A percentile compares a stretch with the other conserved stretches of the same genome.
phyloP scores from a whole-genome alignment of 306 rosid genomes.

The Vicia faba region DNA sequence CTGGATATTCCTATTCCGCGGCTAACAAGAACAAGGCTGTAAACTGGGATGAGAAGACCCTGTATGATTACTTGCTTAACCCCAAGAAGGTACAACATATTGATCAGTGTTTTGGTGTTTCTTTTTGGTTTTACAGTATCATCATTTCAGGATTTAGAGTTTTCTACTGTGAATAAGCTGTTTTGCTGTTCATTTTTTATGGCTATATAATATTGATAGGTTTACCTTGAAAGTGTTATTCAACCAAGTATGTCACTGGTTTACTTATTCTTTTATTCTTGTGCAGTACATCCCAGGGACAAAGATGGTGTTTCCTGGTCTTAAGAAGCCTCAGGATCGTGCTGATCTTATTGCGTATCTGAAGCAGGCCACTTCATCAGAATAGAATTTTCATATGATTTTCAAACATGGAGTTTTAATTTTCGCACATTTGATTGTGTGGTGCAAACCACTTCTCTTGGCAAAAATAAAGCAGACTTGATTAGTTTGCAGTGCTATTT shows the following conservation, averaged over 20 bases:
- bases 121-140: not conserved
- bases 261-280: not conserved
- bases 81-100: conserved; percentile 70
- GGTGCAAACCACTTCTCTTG: conserved; percentile 45
- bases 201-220: no score
- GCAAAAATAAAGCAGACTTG: conserved; percentile 61
- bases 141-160: not conserved
- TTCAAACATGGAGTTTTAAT: conserved; percentile 42
- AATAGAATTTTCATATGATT: conserved; percentile 31
- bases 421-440: conserved; percentile 39
- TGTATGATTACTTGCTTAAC: conserved; percentile 88
- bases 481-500: conserved; percentile 55
- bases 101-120: conserved; percentile 9
- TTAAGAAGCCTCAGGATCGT: conserved; percentile 93
- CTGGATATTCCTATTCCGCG: conserved; percentile 84
- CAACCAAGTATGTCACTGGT: conserved; percentile 10
- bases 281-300: conserved; percentile 94
- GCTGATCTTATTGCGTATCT: conserved; percentile 88
- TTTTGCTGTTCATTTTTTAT: no score
- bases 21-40: conserved; percentile 97
- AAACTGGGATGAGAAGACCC: conserved; percentile 81
- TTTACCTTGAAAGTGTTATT: not conserved
- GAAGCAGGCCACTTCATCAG: conserved; percentile 69
- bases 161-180: no score
- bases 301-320: conserved; percentile 96